Evolutionary conservation across 192 early-diverging fungal species (phyloP), one percentile per base, ranked within the genome.

Genomic region (Podila epigama): DNA sequence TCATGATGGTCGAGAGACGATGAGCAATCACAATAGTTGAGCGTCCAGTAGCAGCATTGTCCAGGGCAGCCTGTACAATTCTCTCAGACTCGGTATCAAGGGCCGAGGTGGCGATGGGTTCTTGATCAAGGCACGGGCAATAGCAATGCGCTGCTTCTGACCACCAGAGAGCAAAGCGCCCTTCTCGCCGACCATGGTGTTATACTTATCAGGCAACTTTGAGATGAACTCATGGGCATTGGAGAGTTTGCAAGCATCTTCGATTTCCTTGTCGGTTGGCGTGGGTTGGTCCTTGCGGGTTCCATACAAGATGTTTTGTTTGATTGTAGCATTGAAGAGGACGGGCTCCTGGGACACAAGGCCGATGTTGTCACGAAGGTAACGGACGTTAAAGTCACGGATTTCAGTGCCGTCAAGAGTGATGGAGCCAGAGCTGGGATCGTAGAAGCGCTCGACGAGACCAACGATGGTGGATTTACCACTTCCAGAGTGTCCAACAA

Each of bases 131-230:
- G 95, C 94, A 39, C 96, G 90, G 7, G 96, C 96, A 86, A 98
- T 97, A 57, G 95, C 94, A 71, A 97, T 94, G 65, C 97, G 90
- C 78, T 95, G 95, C 78, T 96, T 95, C 82, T 97, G 95, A 36
- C 95, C 95, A 34, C 94, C 95, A 22, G 90, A 92, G 2, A 97
- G 68, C 68, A 86, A 63, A 29, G 92, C 83, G 15, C 92, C 93
- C 35, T 86, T 79, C 71, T 97, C 95, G 53, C 97, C 97, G 34
- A 96, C 94, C 66, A 90, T 68, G 0, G 96, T 96, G 57, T 96
- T 89, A 85, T 96, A 95, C n/a, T 88, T 89, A n/a, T 92, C 73
- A 33, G 92, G 91, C 44, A 94, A 83, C 12, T 81, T 82, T 53
- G 81, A 79, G 58, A 95, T 91, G 65, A 94, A 95, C 12, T 87